Evolutionary conservation across 441 rosid genomes (phyloP).

Genomic region (Biscutella laevigata): DNA sequence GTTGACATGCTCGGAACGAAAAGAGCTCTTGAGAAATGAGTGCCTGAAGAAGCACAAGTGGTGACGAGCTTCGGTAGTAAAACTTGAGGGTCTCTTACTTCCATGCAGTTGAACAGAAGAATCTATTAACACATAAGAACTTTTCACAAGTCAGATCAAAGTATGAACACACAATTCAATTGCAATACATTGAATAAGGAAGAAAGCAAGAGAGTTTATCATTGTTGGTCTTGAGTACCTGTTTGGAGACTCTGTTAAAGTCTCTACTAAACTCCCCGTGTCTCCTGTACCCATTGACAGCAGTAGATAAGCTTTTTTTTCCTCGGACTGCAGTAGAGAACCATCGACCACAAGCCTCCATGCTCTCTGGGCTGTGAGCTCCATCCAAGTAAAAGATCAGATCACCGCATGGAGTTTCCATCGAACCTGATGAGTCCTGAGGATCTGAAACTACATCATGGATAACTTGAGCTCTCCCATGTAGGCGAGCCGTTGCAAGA

Average conservation of each 20-base stretch:
- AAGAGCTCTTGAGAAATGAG: constrained; percentile 64
- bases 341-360: constrained; percentile 93
- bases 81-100: constrained; percentile 70
- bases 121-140: constrained; percentile 33
- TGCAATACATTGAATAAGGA: not conserved
- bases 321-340: constrained; percentile 52
- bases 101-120: constrained; percentile 77
- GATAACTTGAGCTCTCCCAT: constrained; percentile 76
- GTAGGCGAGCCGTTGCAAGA: constrained; percentile 64
- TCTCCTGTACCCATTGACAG: constrained; percentile 33
- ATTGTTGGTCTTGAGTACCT: constrained; percentile 36
- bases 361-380: constrained; percentile 95
- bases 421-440: constrained; percentile 22
- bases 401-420: constrained; percentile 42
- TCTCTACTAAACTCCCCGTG: constrained; percentile 21
- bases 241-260: constrained; percentile 38
- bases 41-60: constrained; percentile 64
- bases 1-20: constrained; percentile 75
- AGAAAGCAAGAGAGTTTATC: not conserved
- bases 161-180: not conserved
- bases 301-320: constrained; percentile 18
- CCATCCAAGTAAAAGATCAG: constrained; percentile 85
- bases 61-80: constrained; percentile 61
- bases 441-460: constrained; percentile 39
- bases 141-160: constrained; percentile 4